A percentile compares a stretch with the other conserved stretches of the same genome.
phyloP scores from a whole-genome alignment of 2,329 filamentous ascomycete genomes.

The Cryphonectria carpinicola region DNA sequence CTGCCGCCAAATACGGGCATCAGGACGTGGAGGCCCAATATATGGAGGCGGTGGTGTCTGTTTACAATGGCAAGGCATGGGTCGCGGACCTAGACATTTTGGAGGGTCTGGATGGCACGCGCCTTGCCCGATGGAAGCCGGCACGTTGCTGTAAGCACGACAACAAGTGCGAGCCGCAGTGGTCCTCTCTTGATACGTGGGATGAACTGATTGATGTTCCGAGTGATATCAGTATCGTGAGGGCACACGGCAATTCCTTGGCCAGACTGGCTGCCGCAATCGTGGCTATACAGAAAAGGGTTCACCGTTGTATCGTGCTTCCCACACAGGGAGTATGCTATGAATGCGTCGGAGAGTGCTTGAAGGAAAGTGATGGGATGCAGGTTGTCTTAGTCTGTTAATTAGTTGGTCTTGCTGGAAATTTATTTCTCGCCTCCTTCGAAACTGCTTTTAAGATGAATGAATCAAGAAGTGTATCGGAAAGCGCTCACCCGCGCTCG shows the following conservation, averaged over 20 bases:
- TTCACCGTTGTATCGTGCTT: background rate
- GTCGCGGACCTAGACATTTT: slow-evolving; percentile 11
- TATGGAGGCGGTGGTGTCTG: slow-evolving; percentile 10
- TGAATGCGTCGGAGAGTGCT: background rate
- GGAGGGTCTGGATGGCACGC: background rate
- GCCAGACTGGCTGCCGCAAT: background rate
- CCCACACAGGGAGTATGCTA: background rate
- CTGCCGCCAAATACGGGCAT: background rate
- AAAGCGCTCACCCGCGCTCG: background rate
- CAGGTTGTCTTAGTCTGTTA: background rate
- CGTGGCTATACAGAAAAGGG: background rate
- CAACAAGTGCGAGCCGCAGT: background rate
- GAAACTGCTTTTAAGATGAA: background rate
- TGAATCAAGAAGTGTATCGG: background rate
- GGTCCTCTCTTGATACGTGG: background rate
- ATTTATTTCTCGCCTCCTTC: background rate
- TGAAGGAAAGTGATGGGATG: background rate
- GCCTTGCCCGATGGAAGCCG: background rate
- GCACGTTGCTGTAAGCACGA: background rate
- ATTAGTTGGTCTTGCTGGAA: background rate
- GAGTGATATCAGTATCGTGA: background rate
- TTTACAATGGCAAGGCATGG: background rate
- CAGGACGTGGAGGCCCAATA: background rate
- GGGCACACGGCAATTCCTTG: background rate
- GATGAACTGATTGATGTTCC: background rate